Base-by-base conservation (phyloP, 805 yeast genomes). In the Wickerhamiella azymoides region DNA sequence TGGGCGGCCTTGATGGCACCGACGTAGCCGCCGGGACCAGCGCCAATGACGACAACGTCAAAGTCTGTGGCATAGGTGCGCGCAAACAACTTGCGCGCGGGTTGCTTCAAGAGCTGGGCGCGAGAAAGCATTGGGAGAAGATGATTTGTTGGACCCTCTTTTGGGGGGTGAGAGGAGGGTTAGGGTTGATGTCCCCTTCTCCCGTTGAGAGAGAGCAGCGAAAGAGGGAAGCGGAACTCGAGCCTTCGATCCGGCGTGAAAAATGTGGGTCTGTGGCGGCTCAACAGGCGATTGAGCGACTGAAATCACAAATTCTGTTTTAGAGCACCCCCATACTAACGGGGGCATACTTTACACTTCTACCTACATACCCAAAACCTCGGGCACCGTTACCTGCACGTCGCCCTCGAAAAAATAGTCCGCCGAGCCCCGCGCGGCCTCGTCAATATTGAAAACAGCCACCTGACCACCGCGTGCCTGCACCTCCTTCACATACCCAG, bases 1-100 rank as follows among this genome's bases (percentile, higher is more conserved):
- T 92, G 99, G 43, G 98, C 98, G 50, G 96, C 96, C 67, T 85
- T 89, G 66, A 92, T 92, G 60, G 99, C 98, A 47, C 96, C 97
- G 57, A 92, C 92, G 65, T 92, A 92, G 52, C 99, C 99, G 66
- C 97, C 99, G 56, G 99, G 99, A 49, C 99, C 99, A 58, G 96
- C 97, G 56, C 99, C 99, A 61, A 92, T 82, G 57, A 92, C 84
- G 46, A 89, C 94, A 46, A 92, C 76, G 60, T 92, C 97, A 63
- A 84, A 92, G 61, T 80, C 79, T 45, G 50, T 49, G 16, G 45
- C 45, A 17, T 42, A 42, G 5, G 36, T 18, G 25, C 45, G 45
- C 25, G 14, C 33, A 30, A 30, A n/a, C 6, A 30, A n/a, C 16
- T 30, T 30, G 16, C 33, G 33, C 33, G 33, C 33, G 33, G 33